A percentile compares a stretch with the other conserved stretches of the same genome.
These are phyloP conservation scores for Hondaea fermentalgiana DNA, from an alignment of 108 stramenopile genomes.

Conservation along the genomic window DNA sequence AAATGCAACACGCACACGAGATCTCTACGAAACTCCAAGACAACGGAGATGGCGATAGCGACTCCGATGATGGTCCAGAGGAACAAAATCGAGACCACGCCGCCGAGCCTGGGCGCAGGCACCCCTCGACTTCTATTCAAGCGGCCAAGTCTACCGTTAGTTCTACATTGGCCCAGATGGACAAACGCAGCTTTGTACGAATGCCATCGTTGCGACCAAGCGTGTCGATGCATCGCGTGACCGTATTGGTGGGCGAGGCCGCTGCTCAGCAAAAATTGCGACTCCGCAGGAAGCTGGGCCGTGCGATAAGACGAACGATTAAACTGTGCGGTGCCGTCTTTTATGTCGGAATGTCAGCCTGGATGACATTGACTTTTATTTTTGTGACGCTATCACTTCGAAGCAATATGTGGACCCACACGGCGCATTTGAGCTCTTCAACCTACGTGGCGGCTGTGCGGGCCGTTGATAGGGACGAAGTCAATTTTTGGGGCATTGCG, in stretches of 20 bases:
- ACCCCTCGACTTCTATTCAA: no score
- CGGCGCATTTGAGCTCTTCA: background rate
- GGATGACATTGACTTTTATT: background rate
- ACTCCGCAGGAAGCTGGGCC: background rate
- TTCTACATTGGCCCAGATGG: no score
- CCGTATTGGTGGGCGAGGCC: background rate
- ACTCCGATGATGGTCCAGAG: background rate
- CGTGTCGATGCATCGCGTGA: no score
- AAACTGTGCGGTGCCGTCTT: background rate
- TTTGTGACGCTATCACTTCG: background rate
- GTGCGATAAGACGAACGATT: background rate
- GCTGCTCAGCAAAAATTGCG: background rate
- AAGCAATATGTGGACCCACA: background rate
- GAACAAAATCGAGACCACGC: background rate
- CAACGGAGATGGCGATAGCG: background rate
- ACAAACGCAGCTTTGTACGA: no score
- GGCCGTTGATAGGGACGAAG: background rate
- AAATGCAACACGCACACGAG: background rate
- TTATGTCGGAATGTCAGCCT: background rate
- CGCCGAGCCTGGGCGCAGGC: no score
- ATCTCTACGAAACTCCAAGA: background rate
- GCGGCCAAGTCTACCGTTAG: no score
- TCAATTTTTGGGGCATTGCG: background rate
- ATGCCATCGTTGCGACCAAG: no score
- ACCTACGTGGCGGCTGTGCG: background rate